These are phyloP conservation scores for Fusarium secorum DNA, from an alignment of 2,329 filamentous ascomycete species.

Conservation along the genomic window DNA sequence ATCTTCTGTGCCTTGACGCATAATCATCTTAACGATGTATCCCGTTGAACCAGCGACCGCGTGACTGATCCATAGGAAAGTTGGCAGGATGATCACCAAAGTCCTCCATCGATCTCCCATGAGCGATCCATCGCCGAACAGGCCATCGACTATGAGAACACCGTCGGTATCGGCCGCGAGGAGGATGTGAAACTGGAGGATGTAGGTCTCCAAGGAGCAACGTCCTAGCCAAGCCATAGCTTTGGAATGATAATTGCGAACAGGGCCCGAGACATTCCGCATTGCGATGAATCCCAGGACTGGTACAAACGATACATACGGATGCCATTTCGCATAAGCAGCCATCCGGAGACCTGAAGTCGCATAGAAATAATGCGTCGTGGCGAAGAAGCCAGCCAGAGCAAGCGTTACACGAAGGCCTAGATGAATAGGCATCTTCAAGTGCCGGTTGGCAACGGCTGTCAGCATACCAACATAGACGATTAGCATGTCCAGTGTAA, in stretches of 20 bases:
- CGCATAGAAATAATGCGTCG: background rate
- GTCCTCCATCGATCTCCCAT: constrained; percentile 40
- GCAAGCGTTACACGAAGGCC: constrained; percentile 34
- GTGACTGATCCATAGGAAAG: constrained; percentile 41
- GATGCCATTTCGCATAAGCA: constrained; percentile 59
- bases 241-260: constrained; percentile 44
- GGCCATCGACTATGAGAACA: constrained; percentile 48
- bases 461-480: constrained; percentile 63
- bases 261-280: constrained; percentile 51
- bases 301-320: constrained; percentile 61
- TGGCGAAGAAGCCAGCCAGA: constrained; percentile 41
- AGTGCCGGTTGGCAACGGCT: constrained; percentile 35
- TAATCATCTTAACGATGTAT: constrained; percentile 33
- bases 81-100: constrained; percentile 34
- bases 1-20: constrained; percentile 5
- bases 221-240: constrained; percentile 60
- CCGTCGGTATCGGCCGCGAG: constrained; percentile 65
- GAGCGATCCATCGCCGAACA: constrained; percentile 35
- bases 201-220: constrained; percentile 65
- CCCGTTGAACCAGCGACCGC: constrained; percentile 26
- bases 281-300: constrained; percentile 60
- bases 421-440: background rate
- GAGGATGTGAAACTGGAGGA: constrained; percentile 68
- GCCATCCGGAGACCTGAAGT: background rate
- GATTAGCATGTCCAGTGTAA: constrained; percentile 61